Evolutionary conservation across 148 eudicot species (phyloP).

Genomic region (Rhododendron molle): DNA sequence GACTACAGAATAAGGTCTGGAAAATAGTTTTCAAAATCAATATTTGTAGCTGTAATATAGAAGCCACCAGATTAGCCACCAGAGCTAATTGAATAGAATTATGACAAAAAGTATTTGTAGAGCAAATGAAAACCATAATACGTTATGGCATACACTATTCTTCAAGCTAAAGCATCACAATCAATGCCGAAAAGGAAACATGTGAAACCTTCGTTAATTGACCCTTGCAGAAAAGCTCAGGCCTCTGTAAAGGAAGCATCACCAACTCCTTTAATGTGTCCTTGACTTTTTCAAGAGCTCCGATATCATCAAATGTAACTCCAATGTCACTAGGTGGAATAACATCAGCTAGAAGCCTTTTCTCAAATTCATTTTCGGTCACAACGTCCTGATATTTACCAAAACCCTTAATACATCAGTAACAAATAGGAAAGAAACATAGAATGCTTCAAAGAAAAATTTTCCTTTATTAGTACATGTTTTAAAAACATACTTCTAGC

Average conservation of each 20-base stretch:
- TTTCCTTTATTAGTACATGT: background rate
- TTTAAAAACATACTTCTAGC: background rate
- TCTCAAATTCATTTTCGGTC: slow-evolving; percentile 96
- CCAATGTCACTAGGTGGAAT: slow-evolving; percentile 97
- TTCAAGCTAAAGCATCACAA: slow-evolving; percentile 10
- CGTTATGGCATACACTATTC: background rate
- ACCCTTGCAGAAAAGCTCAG: slow-evolving; percentile 96
- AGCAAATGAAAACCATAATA: background rate
- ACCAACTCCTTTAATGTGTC: slow-evolving; percentile 96
- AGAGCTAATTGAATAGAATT: background rate
- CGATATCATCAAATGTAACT: slow-evolving; percentile 95
- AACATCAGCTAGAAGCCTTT: slow-evolving; percentile 80
- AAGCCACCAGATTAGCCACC: background rate
- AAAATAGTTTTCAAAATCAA: background rate
- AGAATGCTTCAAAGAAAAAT: background rate
- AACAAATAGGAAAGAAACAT: background rate
- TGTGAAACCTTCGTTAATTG: slow-evolving; percentile 78
- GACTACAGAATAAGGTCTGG: background rate
- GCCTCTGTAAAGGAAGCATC: slow-evolving; percentile 97
- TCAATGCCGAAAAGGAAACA: slow-evolving; percentile 3
- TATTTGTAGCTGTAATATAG: background rate
- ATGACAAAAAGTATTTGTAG: background rate
- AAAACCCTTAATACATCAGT: slow-evolving; percentile 7
- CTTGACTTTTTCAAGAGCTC: slow-evolving; percentile 96
- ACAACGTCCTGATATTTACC: slow-evolving; percentile 64